Conservation (phyloP, 1,284 basidiomycete species). For the Marasmius oreades region DNA sequence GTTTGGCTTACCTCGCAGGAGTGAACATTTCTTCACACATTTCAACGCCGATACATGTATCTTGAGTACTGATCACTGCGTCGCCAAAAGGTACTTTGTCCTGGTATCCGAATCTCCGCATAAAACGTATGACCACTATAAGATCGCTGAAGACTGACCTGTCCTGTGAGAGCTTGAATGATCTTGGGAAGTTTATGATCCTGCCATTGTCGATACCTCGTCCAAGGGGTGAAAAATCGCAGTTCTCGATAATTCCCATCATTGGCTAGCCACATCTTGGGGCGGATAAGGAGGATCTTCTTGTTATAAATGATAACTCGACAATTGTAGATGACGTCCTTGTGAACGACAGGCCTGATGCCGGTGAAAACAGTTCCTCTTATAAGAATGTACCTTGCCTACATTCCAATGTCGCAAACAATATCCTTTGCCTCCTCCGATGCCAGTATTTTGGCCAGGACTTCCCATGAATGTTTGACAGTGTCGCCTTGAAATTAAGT, state of each 20-base stretch:
- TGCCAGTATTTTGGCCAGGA: constrained; percentile 82
- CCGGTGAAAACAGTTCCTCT: background rate
- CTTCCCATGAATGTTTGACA: constrained; percentile 94
- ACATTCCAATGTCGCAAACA: constrained; percentile 95
- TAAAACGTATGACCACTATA: background rate
- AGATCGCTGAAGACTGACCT: constrained; percentile 51
- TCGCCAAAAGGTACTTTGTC: constrained; percentile 93
- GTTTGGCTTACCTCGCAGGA: constrained; percentile 74
- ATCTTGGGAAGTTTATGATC: constrained; percentile 88
- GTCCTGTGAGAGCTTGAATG: constrained; percentile 84
- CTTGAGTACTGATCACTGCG: constrained; percentile 88
- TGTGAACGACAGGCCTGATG: constrained; percentile 88
- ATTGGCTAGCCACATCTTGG: constrained; percentile 99
- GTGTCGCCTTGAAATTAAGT: constrained; percentile 74
- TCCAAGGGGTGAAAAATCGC: constrained; percentile 96
- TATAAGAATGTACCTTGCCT: constrained; percentile 26
- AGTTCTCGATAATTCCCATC: constrained; percentile 98
- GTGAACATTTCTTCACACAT: constrained; percentile 98
- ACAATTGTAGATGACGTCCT: constrained; percentile 97
- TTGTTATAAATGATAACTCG: constrained; percentile 85
- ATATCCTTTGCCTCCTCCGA: constrained; percentile 76
- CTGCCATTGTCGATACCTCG: constrained; percentile 83
- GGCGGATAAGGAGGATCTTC: constrained; percentile 89
- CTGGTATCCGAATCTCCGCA: constrained; percentile 32
- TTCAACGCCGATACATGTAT: constrained; percentile 95